Evolutionary conservation across 495 filamentous ascomycete species (phyloP), one percentile per base, ranked within the genome.

Genomic region (Trichoderma erinaceum): DNA sequence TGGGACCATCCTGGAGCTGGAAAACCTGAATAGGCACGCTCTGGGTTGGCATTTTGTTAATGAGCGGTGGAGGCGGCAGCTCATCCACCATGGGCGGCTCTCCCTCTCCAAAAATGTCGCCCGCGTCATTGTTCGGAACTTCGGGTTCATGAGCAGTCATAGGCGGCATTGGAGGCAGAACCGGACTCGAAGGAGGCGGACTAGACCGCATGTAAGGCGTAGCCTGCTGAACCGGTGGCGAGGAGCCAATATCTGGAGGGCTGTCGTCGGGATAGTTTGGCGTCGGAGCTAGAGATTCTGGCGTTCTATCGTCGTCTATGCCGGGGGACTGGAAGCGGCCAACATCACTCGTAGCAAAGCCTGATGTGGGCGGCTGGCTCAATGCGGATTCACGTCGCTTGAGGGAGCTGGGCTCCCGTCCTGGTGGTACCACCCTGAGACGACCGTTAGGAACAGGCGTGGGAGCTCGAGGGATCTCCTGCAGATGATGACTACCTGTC

Each of bases 401-500:
- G 56, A 61, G 56, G 56, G 56, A 61, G 56, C 56, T 61, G 56
- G 56, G 56, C 56, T 32, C 56, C 16, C 56, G 56, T 61, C 56
- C 56, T 61, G 56, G 56, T 29, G 56, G 56, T 29, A 32, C 56
- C 12, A 23, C 56, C 56, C 27, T 72, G 10, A 71, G 69, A 8
- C 74, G 67, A 3, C 48, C 64, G 4, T 77, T 76, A n/a, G 89
- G 88, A 58, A 92, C 84, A 11, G 93, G 93, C 2, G 93, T 97
- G 2, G 93, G 93, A 10, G 88, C 91, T 25, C 93, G 86, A 67
- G 92, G 87, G 29, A 88, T 82, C 69, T 92, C 90, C 72, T 95
- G 90, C n/a, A 88, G 73, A 50, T 89, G 73, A 50, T 89, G 85
- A 41, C 79, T 82, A 25, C 70, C 80, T 68, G 46, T 50, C 48